These are phyloP conservation scores for Ormosia emarginata DNA, from an alignment of 306 rosid species.

Conservation along the genomic window DNA sequence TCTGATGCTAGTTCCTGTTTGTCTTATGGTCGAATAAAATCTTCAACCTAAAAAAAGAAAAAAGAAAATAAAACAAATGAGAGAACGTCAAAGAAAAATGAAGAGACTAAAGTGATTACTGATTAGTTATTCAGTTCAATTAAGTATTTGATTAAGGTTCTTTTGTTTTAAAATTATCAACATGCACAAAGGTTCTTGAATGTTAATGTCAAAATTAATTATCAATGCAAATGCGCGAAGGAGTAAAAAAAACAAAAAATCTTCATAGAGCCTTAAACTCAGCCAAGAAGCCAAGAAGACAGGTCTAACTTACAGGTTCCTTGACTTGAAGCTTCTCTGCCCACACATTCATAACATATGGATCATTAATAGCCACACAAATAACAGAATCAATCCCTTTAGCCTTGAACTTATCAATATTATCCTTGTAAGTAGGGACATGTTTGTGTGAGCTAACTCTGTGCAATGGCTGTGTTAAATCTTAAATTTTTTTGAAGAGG, in stretches of 20 bases:
- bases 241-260: neutral
- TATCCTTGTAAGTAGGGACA: conserved; percentile 82
- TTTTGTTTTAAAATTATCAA: neutral
- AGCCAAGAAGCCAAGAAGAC: neutral
- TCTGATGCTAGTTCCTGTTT: neutral
- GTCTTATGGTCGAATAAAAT: neutral
- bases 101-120: too few relatives aligned
- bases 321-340: conserved; percentile 77
- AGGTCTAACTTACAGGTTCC: conserved; percentile 57
- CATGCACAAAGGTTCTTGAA: neutral
- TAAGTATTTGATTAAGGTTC: neutral
- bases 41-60: neutral
- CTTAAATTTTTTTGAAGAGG: too few relatives aligned
- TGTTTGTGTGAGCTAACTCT: conserved; percentile 86
- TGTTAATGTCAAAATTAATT: neutral
- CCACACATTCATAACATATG: conserved; percentile 74
- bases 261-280: neutral
- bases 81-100: neutral
- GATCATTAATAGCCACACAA: conserved; percentile 89
- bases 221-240: neutral
- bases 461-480: too few relatives aligned
- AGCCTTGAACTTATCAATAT: conserved; percentile 66
- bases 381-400: conserved; percentile 76
- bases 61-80: neutral
- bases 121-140: too few relatives aligned